phyloP scores from a whole-genome alignment of 352 stramenopile genomes.

The Pythium brachiatum region DNA sequence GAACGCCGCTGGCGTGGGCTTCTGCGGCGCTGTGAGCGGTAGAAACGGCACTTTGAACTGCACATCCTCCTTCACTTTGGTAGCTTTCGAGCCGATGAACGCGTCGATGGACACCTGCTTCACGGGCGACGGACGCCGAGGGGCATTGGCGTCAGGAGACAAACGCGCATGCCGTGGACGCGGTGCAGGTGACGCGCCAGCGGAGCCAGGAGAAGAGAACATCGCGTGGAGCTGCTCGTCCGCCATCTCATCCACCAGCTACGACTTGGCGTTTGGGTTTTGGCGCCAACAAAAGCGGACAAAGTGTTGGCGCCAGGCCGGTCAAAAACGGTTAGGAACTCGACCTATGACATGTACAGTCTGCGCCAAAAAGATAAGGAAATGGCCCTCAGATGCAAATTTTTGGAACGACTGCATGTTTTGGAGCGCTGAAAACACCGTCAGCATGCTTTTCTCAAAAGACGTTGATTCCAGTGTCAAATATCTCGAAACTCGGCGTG shows the following conservation, averaged over 20 bases:
- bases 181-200: background rate
- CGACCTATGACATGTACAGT: too few relatives aligned
- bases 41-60: conserved; percentile 85
- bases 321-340: background rate
- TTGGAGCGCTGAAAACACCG: too few relatives aligned
- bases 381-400: too few relatives aligned
- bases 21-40: conserved; percentile 62
- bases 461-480: too few relatives aligned
- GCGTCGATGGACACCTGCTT: conserved; percentile 55
- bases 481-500: too few relatives aligned
- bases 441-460: too few relatives aligned
- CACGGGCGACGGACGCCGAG: conserved; percentile 16
- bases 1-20: conserved; percentile 59
- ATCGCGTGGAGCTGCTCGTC: background rate
- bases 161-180: background rate
- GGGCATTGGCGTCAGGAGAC: background rate
- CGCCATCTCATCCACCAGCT: background rate
- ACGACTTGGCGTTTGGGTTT: background rate
- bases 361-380: too few relatives aligned
- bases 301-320: background rate
- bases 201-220: background rate
- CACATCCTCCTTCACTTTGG: conserved; percentile 51
- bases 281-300: conserved; percentile 2
- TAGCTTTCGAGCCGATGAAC: conserved; percentile 40
- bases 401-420: too few relatives aligned